Percentiles rank a stretch among this genome's conserved stretches.
Evolutionary conservation across 1,139 yeast genomes (phyloP).

Genomic region (Candida pseudoviswanathii): DNA sequence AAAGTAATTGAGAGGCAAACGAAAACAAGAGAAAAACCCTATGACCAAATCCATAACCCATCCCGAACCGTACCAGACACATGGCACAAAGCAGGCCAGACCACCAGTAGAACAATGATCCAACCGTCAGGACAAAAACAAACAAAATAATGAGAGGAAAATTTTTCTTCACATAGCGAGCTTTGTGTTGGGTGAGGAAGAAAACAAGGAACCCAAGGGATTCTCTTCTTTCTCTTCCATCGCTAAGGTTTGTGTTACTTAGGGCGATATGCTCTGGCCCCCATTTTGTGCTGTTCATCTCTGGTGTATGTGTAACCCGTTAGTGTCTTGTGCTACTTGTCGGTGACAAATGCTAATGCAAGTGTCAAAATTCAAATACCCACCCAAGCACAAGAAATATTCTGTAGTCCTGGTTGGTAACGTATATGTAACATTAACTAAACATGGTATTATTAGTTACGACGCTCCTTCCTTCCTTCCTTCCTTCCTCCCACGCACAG

Average conservation of each 20-base stretch:
- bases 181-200: too few relatives aligned
- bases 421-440: conserved; percentile 1
- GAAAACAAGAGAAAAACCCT: not conserved
- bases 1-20: not conserved
- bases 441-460: not conserved
- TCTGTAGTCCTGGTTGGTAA: not conserved
- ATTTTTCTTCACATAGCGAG: not conserved
- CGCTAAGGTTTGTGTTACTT: not conserved
- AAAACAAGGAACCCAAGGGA: too few relatives aligned
- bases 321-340: not conserved
- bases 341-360: too few relatives aligned
- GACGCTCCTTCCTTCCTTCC: not conserved
- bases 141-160: not conserved
- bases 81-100: not conserved
- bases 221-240: not conserved
- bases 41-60: too few relatives aligned
- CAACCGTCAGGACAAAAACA: too few relatives aligned
- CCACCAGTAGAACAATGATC: too few relatives aligned
- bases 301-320: not conserved
- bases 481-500: not conserved
- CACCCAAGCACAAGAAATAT: not conserved
- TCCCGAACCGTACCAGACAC: not conserved
- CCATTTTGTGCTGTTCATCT: not conserved
- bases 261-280: not conserved
- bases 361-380: too few relatives aligned